Evolutionary conservation across 148 eudicot genomes (phyloP).

Genomic region (Vaccinium darrowii): DNA sequence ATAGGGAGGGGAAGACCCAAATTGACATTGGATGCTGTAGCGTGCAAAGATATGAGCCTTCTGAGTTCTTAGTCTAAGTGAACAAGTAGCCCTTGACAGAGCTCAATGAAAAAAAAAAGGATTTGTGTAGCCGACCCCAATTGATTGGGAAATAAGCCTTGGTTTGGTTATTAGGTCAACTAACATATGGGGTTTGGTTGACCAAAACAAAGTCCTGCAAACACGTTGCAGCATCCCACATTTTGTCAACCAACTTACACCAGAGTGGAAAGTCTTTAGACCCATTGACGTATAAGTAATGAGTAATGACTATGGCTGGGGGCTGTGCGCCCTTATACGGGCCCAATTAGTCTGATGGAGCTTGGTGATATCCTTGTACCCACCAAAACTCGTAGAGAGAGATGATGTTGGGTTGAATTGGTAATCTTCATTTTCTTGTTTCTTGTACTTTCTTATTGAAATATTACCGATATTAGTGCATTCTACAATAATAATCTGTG

Average conservation of each 20-base stretch:
- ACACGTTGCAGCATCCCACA: background rate
- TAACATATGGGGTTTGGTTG: background rate
- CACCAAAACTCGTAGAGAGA: background rate
- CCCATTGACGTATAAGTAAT: background rate
- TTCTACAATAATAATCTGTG: background rate
- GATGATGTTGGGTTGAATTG: background rate
- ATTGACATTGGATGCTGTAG: no score
- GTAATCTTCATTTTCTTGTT: background rate
- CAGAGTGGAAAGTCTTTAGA: background rate
- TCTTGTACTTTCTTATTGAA: background rate
- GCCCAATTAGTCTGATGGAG: background rate
- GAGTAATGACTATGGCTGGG: background rate
- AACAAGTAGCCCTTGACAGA: no score
- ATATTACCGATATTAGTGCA: background rate
- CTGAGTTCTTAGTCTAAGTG: no score
- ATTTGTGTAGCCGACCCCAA: no score
- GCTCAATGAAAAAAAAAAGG: no score
- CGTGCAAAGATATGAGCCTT: no score
- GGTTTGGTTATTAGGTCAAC: background rate
- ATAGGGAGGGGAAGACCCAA: no score
- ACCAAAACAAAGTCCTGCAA: background rate
- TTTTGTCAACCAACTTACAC: background rate
- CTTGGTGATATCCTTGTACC: background rate
- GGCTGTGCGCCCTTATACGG: no score
- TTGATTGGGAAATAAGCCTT: no score